These are phyloP conservation scores for Fusarium buxicola DNA, from an alignment of 2,329 filamentous ascomycete species.

Conservation along the genomic window DNA sequence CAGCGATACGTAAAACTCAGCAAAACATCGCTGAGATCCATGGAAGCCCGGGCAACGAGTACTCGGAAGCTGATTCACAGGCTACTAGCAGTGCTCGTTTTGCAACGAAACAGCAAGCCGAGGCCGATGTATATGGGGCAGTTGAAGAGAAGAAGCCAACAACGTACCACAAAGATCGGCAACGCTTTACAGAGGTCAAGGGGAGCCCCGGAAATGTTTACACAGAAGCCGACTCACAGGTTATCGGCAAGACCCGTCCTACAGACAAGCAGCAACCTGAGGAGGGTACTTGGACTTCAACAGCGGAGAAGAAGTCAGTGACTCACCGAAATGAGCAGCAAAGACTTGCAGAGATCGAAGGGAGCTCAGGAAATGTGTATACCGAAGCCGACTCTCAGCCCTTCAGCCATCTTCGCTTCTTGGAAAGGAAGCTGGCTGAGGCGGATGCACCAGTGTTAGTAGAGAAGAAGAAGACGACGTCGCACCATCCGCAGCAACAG, in stretches of 20 bases:
- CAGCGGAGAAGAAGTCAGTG: too few species aligned
- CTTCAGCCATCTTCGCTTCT: not conserved
- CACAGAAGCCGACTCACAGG: not conserved
- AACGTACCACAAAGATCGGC: not conserved
- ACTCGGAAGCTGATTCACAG: slow-evolving; percentile 1
- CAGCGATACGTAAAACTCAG: too few species aligned
- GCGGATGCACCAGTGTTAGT: not conserved
- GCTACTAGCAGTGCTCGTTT: not conserved
- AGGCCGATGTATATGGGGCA: not conserved
- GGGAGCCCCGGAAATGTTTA: not conserved
- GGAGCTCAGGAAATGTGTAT: not conserved
- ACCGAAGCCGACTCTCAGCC: not conserved
- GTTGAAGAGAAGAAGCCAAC: too few species aligned
- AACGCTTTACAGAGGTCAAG: not conserved
- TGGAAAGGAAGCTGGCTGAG: not conserved
- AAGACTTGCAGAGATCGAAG: not conserved
- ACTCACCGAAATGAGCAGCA: not conserved
- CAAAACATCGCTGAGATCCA: not conserved
- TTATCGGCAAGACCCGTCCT: too few species aligned
- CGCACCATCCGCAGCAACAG: too few species aligned
- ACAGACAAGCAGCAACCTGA: not conserved
- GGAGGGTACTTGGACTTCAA: slow-evolving; percentile 1
- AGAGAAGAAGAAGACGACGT: too few species aligned
- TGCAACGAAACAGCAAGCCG: not conserved
- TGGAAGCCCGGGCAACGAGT: not conserved